Evolutionary conservation across 352 stramenopile genomes (phyloP).

Genomic region (Globisporangium solare): DNA sequence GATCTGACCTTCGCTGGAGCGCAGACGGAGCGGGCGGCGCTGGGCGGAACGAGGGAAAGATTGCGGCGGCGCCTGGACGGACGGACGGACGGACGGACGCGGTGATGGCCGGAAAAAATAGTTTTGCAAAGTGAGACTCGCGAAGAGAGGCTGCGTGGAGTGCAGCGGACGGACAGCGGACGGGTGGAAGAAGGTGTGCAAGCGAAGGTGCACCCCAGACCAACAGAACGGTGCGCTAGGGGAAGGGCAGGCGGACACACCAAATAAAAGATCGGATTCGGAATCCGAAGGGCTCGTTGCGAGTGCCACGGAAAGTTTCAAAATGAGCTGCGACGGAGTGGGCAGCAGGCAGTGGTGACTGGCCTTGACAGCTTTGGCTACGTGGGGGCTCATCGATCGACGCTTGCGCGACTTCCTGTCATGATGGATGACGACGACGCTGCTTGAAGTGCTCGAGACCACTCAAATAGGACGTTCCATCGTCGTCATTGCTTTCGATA

Average conservation of each 20-base stretch:
- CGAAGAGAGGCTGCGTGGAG: neutral
- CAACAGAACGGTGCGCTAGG: neutral
- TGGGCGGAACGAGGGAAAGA: too few relatives aligned
- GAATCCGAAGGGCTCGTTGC: neutral
- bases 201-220: slow-evolving; percentile 3
- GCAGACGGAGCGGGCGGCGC: too few relatives aligned
- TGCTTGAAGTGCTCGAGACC: neutral
- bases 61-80: too few relatives aligned
- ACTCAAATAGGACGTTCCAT: neutral
- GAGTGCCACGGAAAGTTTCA: neutral
- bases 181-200: neutral
- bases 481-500: neutral
- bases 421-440: neutral
- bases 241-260: neutral
- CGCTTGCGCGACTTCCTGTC: neutral
- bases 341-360: too few relatives aligned
- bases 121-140: neutral
- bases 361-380: too few relatives aligned
- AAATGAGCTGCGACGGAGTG: neutral
- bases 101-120: neutral
- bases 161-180: neutral
- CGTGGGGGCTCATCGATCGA: neutral
- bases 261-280: slow-evolving; percentile 1
- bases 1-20: too few relatives aligned
- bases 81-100: neutral